Evolutionary conservation across 1,284 basidiomycete genomes (phyloP), one percentile per base, ranked within the genome.

Genomic region (Pisolithus thermaeus): DNA sequence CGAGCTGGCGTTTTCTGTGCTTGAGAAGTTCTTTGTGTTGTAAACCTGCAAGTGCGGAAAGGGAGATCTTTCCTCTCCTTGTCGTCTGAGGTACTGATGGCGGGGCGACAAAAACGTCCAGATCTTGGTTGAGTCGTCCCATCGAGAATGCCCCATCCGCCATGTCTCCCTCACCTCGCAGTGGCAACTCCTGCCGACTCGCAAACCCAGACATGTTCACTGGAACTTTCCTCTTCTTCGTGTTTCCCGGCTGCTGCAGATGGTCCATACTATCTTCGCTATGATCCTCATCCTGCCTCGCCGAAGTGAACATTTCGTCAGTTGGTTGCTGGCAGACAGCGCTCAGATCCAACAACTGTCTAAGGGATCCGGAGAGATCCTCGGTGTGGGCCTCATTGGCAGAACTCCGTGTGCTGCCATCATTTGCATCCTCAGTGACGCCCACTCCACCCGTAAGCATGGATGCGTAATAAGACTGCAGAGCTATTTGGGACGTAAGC

Each of bases 151-250:
- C 32, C 32, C 12, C 32, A 12, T 30, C 30, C 4, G 8, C 11
- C 8, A 30, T 30, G 32, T 35, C 12, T 35, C 32, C 32, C 12
- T 35, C 32, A 14, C 32, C 4, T 12, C 32, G 32, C 4, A 35
- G 12, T 35, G 32, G 32, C 32, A 35, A 58, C 50, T 70, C 67
- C 48, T 64, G 64, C 51, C 65, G 63, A 28, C 61, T 65, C 3
- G 54, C 67, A 28, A 68, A 66, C 47, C 70, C 69, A 8, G 72
- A 67, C 53, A 70, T 64, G 47, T 78, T 76, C 28, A 74, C 73
- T 3, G 88, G 87, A 11, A 90, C 87, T 64, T 90, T 90, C 47
- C 87, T 76, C 71, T 90, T 90, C 77, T 90, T 90, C 42, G 86
- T 85, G 62, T 90, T 90, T n/a, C 84, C 84, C 7, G 81, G 84